These are phyloP conservation scores for Cornus controversa DNA, from an alignment of 148 eudicot genomes.

Conservation along the genomic window DNA sequence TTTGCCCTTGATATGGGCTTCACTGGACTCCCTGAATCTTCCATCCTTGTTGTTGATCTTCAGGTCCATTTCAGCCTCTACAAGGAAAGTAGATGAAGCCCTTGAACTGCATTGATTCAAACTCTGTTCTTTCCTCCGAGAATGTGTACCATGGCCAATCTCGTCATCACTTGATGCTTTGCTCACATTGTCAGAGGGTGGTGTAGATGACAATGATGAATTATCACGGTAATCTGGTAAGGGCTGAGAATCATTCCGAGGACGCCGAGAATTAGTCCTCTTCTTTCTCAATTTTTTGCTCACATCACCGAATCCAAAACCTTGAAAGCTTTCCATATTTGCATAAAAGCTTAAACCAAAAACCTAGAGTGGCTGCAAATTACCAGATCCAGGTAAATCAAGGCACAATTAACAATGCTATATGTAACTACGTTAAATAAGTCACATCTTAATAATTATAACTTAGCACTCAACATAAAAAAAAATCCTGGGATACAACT, in stretches of 20 bases:
- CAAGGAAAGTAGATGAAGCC: constrained; percentile 20
- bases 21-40: not conserved
- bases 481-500: no score
- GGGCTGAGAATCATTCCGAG: constrained; percentile 34
- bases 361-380: not conserved
- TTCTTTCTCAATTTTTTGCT: constrained; percentile 27
- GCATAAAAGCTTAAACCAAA: not conserved
- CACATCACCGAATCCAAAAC: constrained; percentile 11
- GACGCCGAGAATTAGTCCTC: constrained; percentile 44
- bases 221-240: constrained; percentile 17
- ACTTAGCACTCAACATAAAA: no score
- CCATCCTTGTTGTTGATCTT: constrained; percentile 9
- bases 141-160: constrained; percentile 13
- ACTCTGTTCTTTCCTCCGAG: constrained; percentile 10
- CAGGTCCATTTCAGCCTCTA: constrained; percentile 11
- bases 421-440: no score
- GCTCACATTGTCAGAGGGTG: constrained; percentile 17
- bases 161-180: constrained; percentile 11
- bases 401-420: not conserved
- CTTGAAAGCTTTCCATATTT: constrained; percentile 15
- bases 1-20: not conserved
- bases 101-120: constrained; percentile 18
- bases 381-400: not conserved
- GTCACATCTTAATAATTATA: no score
- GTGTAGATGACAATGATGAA: constrained; percentile 16